Base-by-base conservation (phyloP, 805 yeast species). In the Grigorovia transvaalensis region DNA sequence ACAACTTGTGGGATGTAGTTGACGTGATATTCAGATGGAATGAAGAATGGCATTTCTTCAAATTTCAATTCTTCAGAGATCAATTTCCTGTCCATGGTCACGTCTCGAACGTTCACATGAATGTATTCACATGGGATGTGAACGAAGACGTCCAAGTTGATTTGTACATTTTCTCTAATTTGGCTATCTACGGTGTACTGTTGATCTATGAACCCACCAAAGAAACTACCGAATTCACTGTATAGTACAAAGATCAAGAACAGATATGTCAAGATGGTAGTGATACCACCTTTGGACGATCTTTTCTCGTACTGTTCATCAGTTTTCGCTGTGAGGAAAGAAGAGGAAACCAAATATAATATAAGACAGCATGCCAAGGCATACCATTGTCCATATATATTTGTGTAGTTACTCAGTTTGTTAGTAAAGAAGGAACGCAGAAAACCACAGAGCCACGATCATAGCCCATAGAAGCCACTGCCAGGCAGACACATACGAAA, bases 71-170 rank as follows among this genome's bases (percentile, higher is more conserved):
- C 74, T 62, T 90, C 95, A 9, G 81, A 79, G 0, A 96, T 96
- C 53, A 90, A 59, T 55, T 85, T 77, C 51, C 85, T 71, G 65
- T 93, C 99, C 51, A 78, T 78, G 0, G 97, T 83, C 12, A 73
- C 69, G 63, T 93, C 99, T 59, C 78, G 73, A 13, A 85, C 89
- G 61, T 84, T 84, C 15, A 95, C 81, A 57, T 81, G 84, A 17
- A 93, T 55, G 58, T 71, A 78, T 53, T 81, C 77, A 69, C 99
- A 93, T 9, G 95, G 95, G 83, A 85, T 84, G 8, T 84, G 83
- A 47, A 93, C 84, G 29, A 84, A 75, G 57, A 93, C 64, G 64
- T 90, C 97, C 52, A 93, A 47, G 63, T 93, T 90, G 47, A 93
- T 75, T 45, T 76, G 76, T 51, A 89, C 75, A 38, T 76, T 76